Percentiles rank a stretch among this genome's conserved stretches.
phyloP scores from a whole-genome alignment of 2,329 filamentous ascomycete species.

The Colletotrichum sp. region DNA sequence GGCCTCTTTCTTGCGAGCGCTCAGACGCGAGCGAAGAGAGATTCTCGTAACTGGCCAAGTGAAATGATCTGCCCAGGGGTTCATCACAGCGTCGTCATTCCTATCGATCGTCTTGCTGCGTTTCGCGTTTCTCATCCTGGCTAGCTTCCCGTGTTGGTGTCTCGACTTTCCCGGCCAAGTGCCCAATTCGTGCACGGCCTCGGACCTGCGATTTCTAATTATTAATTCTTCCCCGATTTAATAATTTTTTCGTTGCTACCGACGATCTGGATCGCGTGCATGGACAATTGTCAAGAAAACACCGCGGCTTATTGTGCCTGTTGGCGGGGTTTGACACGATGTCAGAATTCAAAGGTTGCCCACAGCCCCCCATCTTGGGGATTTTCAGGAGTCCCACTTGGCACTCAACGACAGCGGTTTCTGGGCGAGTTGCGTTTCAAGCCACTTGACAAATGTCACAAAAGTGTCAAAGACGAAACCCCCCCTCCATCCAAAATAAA shows the following conservation, averaged over 20 bases:
- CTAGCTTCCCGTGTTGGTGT: neutral
- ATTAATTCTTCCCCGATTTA: neutral
- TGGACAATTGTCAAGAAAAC: neutral
- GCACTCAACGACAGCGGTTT: constrained; percentile 3
- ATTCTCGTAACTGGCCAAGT: neutral
- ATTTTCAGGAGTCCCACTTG: constrained; percentile 14
- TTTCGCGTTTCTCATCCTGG: constrained; percentile 7
- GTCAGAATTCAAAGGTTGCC: neutral
- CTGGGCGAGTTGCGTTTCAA: constrained; percentile 10
- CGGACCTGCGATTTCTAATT: neutral
- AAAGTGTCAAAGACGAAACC: constrained; percentile 8
- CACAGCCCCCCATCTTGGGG: neutral
- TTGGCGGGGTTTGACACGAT: neutral
- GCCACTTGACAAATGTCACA: constrained; percentile 2
- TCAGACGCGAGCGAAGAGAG: neutral
- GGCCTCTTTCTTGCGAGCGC: neutral
- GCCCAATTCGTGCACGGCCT: neutral
- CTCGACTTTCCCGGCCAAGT: neutral
- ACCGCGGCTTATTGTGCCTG: neutral
- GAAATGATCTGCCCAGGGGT: neutral
- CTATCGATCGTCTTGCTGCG: neutral
- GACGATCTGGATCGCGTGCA: neutral
- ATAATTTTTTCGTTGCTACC: neutral
- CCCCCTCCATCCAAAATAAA: neutral
- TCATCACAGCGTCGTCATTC: neutral